These are phyloP conservation scores for Leccinum broughii DNA, from an alignment of 768 basidiomycete species.

Conservation along the genomic window DNA sequence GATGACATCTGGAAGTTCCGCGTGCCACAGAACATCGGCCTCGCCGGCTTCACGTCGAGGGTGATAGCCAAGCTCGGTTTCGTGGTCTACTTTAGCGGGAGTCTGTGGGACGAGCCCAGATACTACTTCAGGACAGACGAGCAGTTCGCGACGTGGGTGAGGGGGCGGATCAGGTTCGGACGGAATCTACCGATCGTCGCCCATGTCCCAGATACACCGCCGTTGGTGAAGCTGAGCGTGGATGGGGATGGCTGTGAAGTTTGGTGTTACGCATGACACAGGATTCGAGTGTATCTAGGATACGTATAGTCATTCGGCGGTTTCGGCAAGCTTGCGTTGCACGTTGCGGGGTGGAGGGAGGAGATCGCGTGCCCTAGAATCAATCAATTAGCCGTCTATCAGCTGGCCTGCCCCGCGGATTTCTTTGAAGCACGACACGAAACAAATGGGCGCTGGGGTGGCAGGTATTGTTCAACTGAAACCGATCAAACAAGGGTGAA, in stretches of 20 bases:
- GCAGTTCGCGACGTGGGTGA: conserved; percentile 36
- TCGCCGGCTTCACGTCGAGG: conserved; percentile 32
- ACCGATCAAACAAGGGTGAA: neutral
- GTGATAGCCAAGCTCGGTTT: conserved; percentile 40
- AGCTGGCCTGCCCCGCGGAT: neutral
- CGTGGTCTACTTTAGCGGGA: conserved; percentile 35
- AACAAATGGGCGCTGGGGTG: neutral
- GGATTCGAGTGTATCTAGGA: neutral
- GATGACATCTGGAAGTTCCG: conserved; percentile 42
- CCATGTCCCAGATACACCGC: conserved; percentile 21
- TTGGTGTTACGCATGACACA: conserved; percentile 19
- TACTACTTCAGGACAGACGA: conserved; percentile 22
- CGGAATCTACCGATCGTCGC: conserved; percentile 38
- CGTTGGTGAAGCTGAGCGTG: conserved; percentile 21
- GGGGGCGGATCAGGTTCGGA: conserved; percentile 32
- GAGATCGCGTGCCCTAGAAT: neutral
- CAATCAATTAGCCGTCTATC: neutral
- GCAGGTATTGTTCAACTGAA: neutral
- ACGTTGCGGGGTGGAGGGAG: too few relatives aligned
- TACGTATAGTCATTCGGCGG: neutral
- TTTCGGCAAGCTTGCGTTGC: neutral
- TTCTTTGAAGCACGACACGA: neutral
- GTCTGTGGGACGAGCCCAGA: conserved; percentile 28
- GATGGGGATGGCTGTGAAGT: conserved; percentile 22
- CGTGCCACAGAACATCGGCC: conserved; percentile 33